Conservation (phyloP, 148 eudicot species). For the Heliosperma pusillum region DNA sequence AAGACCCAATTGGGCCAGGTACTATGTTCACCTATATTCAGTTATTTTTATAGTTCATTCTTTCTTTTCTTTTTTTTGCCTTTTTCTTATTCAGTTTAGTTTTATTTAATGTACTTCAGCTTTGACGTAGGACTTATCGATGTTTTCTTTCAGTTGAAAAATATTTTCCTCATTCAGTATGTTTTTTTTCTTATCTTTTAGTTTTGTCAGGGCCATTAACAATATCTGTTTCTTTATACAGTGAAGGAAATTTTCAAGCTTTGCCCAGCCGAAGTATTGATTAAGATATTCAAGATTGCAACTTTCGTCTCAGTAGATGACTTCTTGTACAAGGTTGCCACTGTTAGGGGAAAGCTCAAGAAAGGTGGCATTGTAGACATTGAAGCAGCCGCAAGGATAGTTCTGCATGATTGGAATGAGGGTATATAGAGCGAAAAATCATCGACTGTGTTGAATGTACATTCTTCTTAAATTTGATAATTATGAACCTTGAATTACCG, state of each 20-base stretch:
- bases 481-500: background rate
- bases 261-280: slow-evolving; percentile 72
- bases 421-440: slow-evolving; percentile 39
- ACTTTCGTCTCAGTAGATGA: slow-evolving; percentile 82
- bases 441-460: background rate
- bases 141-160: background rate
- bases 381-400: slow-evolving; percentile 86
- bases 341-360: slow-evolving; percentile 84
- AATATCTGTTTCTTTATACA: slow-evolving; percentile 24
- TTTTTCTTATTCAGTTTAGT: too few species aligned
- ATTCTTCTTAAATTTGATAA: background rate
- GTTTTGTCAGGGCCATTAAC: background rate
- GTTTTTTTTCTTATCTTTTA: background rate
- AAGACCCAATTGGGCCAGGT: slow-evolving; percentile 93
- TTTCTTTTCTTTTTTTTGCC: too few species aligned
- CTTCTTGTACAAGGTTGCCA: slow-evolving; percentile 79
- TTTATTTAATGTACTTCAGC: too few species aligned
- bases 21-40: background rate
- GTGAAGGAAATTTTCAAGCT: slow-evolving; percentile 90
- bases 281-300: slow-evolving; percentile 71
- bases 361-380: slow-evolving; percentile 87
- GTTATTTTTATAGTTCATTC: background rate
- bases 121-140: background rate
- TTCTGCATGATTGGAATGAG: slow-evolving; percentile 43
- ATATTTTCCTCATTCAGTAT: background rate